Evolutionary conservation across 2,329 filamentous ascomycete genomes (phyloP), one percentile per base, ranked within the genome.

Genomic region (Exserohilum rostratum): DNA sequence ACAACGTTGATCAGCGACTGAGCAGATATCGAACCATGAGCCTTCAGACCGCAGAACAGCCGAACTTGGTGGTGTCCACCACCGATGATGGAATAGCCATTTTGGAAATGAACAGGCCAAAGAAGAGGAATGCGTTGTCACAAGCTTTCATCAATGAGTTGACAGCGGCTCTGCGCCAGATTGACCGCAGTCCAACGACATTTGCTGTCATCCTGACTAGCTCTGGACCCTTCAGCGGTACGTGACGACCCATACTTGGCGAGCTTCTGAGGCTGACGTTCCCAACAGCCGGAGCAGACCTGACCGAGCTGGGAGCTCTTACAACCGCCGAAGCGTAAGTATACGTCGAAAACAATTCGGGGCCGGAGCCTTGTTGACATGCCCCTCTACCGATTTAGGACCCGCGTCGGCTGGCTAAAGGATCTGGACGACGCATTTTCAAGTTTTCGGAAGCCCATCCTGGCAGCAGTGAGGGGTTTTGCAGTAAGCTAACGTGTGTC

Each of bases 271-370:
- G 33, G 13, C 37, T 52, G 15, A 45, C 18, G 30, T 10, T n/a
- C 15, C 11, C 49, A 29, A 20, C 57, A 80, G 93, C 93, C 49
- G 93, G 93, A 46, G 93, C 93, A 52, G 93, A 98, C 76, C 96
- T 98, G 79, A 96, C 96, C 78, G 93, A 98, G 79, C 96, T 98
- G 91, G 88, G 90, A 12, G 86, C 90, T 46, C 85, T 97, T 35
- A 91, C 88, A 47, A 97, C 97, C 77, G 85, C 90, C 53, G 82
- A 89, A 60, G 93, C 93, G 44, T 46, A 46, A 20, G 44, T 38
- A 29, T 7, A 46, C 9, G n/a, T 20, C 33, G 13, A 20, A 22
- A 18, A 25, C 3, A n/a, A 33, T n/a, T 17, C 33, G 25, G 13
- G 15, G 10, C 15, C 1, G 20, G 15, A 29, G 30, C 31, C 11